Conservation (phyloP, 768 basidiomycete species). For the Coprinellus aureogranulatus region DNA sequence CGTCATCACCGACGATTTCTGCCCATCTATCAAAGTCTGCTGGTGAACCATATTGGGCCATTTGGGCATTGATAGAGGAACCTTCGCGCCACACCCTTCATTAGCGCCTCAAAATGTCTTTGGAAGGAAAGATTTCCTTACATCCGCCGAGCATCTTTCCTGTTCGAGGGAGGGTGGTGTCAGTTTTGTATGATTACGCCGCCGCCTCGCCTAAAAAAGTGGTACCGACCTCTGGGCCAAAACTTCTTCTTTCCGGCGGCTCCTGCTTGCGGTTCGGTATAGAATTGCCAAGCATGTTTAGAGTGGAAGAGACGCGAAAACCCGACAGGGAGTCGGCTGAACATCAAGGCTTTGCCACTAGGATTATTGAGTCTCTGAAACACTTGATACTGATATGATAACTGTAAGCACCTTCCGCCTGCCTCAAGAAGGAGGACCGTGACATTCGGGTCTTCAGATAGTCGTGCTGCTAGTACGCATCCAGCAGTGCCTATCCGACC, state of each 20-base stretch:
- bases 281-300: constrained; percentile 51
- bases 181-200: background rate
- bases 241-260: constrained; percentile 47
- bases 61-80: constrained; percentile 63
- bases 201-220: background rate
- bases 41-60: constrained; percentile 65
- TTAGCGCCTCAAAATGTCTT: background rate
- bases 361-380: background rate
- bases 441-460: constrained; percentile 53
- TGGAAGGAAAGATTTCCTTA: constrained; percentile 31
- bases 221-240: constrained; percentile 62
- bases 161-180: constrained; percentile 18
- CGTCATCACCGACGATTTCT: constrained; percentile 46
- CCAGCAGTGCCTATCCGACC: constrained; percentile 52
- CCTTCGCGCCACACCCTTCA: constrained; percentile 29
- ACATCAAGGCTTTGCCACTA: constrained; percentile 43
- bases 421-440: constrained; percentile 59
- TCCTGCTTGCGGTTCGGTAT: constrained; percentile 54
- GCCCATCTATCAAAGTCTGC: constrained; percentile 72
- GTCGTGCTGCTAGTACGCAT: constrained; percentile 56
- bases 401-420: constrained; percentile 49
- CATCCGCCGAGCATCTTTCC: constrained; percentile 74
- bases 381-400: background rate
- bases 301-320: constrained; percentile 42
- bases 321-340: constrained; percentile 44